These are phyloP conservation scores for Aspergillus sp. DNA, from an alignment of 2,329 filamentous ascomycete genomes.

Conservation along the genomic window DNA sequence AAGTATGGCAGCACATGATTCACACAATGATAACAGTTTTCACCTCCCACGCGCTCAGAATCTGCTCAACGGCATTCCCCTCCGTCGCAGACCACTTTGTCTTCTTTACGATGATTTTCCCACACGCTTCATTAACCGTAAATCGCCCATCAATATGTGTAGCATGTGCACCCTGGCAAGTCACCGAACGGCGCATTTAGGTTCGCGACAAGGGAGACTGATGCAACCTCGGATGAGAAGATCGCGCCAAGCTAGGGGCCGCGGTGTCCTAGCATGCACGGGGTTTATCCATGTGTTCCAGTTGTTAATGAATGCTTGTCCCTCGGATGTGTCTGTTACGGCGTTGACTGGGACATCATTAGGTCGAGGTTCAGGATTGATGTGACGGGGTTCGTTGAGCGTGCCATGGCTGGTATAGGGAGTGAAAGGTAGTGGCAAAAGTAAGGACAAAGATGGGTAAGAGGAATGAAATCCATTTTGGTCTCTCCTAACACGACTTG, in stretches of 20 bases:
- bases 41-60: slow-evolving; percentile 45
- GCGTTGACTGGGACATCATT: slow-evolving; percentile 37
- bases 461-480: too few relatives aligned
- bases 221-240: too few relatives aligned
- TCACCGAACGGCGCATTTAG: too few relatives aligned
- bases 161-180: too few relatives aligned
- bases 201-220: too few relatives aligned
- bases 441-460: too few relatives aligned
- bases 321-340: slow-evolving; percentile 39
- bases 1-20: too few relatives aligned
- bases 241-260: too few relatives aligned
- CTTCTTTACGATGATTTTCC: slow-evolving; percentile 45
- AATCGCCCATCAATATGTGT: slow-evolving; percentile 43
- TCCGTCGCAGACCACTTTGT: slow-evolving; percentile 49
- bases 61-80: slow-evolving; percentile 48
- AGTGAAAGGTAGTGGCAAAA: too few relatives aligned
- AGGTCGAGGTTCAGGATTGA: slow-evolving; percentile 50
- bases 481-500: too few relatives aligned
- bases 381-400: background rate
- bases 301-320: slow-evolving; percentile 39
- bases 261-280: slow-evolving; percentile 37
- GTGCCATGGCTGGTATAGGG: slow-evolving; percentile 27
- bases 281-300: slow-evolving; percentile 45
- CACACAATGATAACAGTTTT: slow-evolving; percentile 42
- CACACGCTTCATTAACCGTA: slow-evolving; percentile 26